Evolutionary conservation across 768 basidiomycete genomes (phyloP).

Genomic region (Sutorius australiensis): DNA sequence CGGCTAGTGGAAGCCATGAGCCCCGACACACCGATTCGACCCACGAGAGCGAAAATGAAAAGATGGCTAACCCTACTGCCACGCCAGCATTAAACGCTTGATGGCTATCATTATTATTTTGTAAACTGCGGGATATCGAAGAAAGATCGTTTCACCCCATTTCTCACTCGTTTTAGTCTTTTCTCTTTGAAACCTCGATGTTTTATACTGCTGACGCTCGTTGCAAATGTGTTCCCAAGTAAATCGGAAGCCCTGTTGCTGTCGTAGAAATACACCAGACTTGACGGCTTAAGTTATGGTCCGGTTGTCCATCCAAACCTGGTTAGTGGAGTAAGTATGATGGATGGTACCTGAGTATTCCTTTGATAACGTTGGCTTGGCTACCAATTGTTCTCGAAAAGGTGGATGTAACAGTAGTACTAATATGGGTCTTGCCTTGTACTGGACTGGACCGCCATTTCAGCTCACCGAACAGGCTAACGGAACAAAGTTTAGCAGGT

Average conservation of each 20-base stretch:
- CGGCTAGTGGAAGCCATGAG: slow-evolving; percentile 33
- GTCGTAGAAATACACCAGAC: neutral
- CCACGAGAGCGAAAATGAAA: slow-evolving; percentile 29
- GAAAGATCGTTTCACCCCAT: neutral
- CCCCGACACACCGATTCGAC: slow-evolving; percentile 27
- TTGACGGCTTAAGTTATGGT: neutral
- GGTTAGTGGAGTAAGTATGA: neutral
- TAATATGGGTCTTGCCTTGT: too few relatives aligned
- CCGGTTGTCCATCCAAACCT: neutral
- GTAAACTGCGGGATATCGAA: neutral
- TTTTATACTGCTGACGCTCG: neutral
- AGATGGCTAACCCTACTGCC: slow-evolving; percentile 4
- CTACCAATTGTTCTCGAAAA: too few relatives aligned
- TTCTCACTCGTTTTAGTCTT: neutral
- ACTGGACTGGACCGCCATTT: neutral
- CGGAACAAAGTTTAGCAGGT: too few relatives aligned
- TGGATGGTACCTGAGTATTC: too few relatives aligned
- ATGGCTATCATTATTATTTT: neutral
- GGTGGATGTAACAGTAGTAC: too few relatives aligned
- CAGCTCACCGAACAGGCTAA: too few relatives aligned
- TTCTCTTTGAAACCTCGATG: neutral
- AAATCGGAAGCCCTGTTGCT: neutral
- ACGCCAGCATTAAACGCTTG: neutral
- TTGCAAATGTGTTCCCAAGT: neutral
- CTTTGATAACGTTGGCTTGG: too few relatives aligned